These are phyloP conservation scores for Debaryomycetaceae sp. DNA, from an alignment of 1,139 yeast genomes.

Conservation along the genomic window DNA sequence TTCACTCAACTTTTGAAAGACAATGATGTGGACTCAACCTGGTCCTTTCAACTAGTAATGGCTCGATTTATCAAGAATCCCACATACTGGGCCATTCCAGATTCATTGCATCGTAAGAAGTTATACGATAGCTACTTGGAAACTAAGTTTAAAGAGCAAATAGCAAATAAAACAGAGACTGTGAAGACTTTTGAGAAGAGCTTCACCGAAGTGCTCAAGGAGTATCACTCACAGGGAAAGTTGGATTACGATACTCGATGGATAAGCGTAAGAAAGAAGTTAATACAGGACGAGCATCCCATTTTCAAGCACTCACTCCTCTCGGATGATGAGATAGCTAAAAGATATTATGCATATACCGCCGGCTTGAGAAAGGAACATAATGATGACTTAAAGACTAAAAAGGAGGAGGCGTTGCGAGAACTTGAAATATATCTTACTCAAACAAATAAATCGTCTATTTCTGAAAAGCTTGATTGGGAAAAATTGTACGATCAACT, in stretches of 20 bases:
- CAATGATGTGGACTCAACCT: constrained; percentile 60
- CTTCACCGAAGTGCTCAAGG: constrained; percentile 47
- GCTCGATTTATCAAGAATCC: constrained; percentile 55
- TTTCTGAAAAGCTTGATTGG: constrained; percentile 40
- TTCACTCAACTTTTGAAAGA: constrained; percentile 54
- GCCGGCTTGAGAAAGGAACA: constrained; percentile 36
- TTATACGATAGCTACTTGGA: constrained; percentile 64
- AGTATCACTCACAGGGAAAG: constrained; percentile 26
- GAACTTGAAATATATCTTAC: constrained; percentile 51
- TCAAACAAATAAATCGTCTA: constrained; percentile 30
- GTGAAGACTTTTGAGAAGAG: constrained; percentile 53
- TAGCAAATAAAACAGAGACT: constrained; percentile 49
- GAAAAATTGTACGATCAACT: constrained; percentile 37
- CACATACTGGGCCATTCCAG: constrained; percentile 66
- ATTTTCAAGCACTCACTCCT: constrained; percentile 63
- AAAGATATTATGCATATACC: constrained; percentile 51
- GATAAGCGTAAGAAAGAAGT: constrained; percentile 46
- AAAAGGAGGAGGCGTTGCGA: constrained; percentile 46
- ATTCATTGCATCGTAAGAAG: constrained; percentile 57
- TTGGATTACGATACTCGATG: constrained; percentile 65
- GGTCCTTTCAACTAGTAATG: constrained; percentile 74
- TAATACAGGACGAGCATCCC: constrained; percentile 59
- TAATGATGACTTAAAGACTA: constrained; percentile 23
- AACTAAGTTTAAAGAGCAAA: constrained; percentile 52
- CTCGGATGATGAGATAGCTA: constrained; percentile 52